Percentiles rank a stretch among this genome's conserved stretches.
These are phyloP conservation scores for Sarcodon sp. DNA, from an alignment of 768 basidiomycete species.

Conservation along the genomic window DNA sequence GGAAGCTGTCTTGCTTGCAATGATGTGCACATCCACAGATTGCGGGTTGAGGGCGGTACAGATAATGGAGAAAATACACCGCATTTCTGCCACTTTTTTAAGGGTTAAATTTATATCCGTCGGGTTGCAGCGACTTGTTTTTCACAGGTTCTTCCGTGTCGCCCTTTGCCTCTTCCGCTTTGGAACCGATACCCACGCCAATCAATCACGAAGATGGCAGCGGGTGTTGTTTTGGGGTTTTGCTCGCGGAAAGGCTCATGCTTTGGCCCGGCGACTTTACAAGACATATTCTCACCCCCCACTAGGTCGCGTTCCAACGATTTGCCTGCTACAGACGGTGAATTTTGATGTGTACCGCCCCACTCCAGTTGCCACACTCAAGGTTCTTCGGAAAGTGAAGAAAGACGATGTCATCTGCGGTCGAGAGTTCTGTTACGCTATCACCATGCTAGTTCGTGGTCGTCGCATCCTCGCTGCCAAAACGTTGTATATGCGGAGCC, in stretches of 20 bases:
- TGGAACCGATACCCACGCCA: too few species aligned
- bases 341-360: not conserved
- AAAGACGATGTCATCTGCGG: slow-evolving; percentile 12
- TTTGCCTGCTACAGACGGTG: not conserved
- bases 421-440: slow-evolving; percentile 18
- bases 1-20: too few species aligned
- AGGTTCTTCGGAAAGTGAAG: slow-evolving; percentile 8
- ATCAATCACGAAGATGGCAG: too few species aligned
- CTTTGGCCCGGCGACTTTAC: not conserved
- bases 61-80: too few species aligned
- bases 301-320: not conserved
- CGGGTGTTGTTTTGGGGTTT: too few species aligned
- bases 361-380: not conserved
- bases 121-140: too few species aligned
- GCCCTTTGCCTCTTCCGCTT: too few species aligned
- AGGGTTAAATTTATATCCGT: too few species aligned
- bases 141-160: too few species aligned
- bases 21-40: too few species aligned
- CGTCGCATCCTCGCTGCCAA: slow-evolving; percentile 31
- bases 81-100: too few species aligned
- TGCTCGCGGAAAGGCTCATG: slow-evolving; percentile 9
- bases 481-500: slow-evolving; percentile 21
- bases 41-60: too few species aligned
- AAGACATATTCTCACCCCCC: not conserved
- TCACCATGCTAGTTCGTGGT: slow-evolving; percentile 26